Evolutionary conservation across 2,329 filamentous ascomycete species (phyloP).

Genomic region (Colletotrichum karsti): DNA sequence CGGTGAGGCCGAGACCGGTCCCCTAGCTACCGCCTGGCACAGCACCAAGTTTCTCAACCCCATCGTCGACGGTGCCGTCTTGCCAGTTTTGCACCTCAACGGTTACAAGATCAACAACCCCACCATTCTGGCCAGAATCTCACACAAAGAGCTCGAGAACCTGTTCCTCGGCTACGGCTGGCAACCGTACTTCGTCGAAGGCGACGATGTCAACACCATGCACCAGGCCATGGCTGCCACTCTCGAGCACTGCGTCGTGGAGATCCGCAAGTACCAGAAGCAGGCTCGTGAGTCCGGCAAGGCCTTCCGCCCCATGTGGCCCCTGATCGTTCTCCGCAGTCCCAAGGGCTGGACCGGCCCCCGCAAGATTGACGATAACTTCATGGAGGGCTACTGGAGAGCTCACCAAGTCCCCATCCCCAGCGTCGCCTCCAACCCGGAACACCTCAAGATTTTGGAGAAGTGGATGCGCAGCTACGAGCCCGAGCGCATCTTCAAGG

Average conservation of each 20-base stretch:
- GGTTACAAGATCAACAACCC: conserved; percentile 90
- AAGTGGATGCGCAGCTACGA: conserved; percentile 82
- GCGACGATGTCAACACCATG: conserved; percentile 77
- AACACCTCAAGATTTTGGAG: conserved; percentile 75
- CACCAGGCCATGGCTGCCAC: conserved; percentile 85
- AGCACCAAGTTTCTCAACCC: conserved; percentile 86
- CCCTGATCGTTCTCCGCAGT: conserved; percentile 80
- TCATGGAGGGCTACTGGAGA: conserved; percentile 80
- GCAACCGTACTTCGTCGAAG: conserved; percentile 83
- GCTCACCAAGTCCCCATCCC: conserved; percentile 82
- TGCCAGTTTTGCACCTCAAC: conserved; percentile 81
- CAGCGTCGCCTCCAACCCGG: conserved; percentile 71
- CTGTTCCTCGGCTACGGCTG: conserved; percentile 81
- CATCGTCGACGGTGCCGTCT: conserved; percentile 78
- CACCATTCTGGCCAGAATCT: conserved; percentile 76
- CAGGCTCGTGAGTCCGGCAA: conserved; percentile 75
- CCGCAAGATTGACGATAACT: conserved; percentile 74
- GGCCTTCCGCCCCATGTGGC: conserved; percentile 77
- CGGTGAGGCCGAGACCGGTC: conserved; percentile 83
- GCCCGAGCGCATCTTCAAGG: conserved; percentile 74
- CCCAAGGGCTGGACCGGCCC: conserved; percentile 86
- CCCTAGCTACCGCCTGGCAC: conserved; percentile 82
- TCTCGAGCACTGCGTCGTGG: conserved; percentile 74
- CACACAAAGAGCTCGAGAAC: conserved; percentile 74
- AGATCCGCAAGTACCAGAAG: conserved; percentile 76